phyloP scores from a whole-genome alignment of 2,329 filamentous ascomycete genomes.

The Cryoendolithus antarcticus region DNA sequence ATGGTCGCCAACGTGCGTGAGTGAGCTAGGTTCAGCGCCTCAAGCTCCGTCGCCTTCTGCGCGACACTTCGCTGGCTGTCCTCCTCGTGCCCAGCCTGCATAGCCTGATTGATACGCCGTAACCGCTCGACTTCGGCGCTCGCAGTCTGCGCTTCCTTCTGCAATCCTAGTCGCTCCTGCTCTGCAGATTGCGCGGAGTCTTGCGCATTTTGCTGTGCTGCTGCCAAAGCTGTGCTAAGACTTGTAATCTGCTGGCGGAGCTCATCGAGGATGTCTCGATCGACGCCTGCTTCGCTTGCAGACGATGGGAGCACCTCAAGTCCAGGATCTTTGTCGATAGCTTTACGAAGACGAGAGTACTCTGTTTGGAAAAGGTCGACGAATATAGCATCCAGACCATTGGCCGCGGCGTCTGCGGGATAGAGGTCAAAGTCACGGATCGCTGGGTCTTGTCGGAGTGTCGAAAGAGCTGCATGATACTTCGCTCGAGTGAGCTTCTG shows the following conservation, averaged over 20 bases:
- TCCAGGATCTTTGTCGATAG: constrained; percentile 82
- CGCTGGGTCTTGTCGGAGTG: constrained; percentile 62
- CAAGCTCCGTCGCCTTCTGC: constrained; percentile 28
- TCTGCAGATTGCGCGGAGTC: constrained; percentile 46
- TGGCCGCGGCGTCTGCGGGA: constrained; percentile 10
- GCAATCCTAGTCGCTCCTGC: constrained; percentile 21
- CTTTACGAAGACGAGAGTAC: constrained; percentile 70
- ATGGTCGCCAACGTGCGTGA: constrained; percentile 16
- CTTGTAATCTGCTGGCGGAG: constrained; percentile 66
- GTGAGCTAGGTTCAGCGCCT: constrained; percentile 23
- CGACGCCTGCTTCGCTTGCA: constrained; percentile 81
- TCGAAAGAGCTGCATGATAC: constrained; percentile 71
- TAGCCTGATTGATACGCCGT: constrained; percentile 55
- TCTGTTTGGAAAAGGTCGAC: constrained; percentile 95
- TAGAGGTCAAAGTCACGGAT: constrained; percentile 79
- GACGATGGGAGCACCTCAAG: constrained; percentile 71
- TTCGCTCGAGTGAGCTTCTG: constrained; percentile 71
- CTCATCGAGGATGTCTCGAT: constrained; percentile 82
- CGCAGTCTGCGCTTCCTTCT: constrained; percentile 36
- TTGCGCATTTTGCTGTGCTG: constrained; percentile 44
- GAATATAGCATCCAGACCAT: constrained; percentile 53
- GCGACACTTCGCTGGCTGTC: constrained; percentile 33
- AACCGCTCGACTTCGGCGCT: constrained; percentile 39
- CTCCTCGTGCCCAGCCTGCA: constrained; percentile 58
- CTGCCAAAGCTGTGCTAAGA: constrained; percentile 49